Evolutionary conservation across 805 yeast species (phyloP), one percentile per base, ranked within the genome.

Genomic region (Yarrowia porcina): DNA sequence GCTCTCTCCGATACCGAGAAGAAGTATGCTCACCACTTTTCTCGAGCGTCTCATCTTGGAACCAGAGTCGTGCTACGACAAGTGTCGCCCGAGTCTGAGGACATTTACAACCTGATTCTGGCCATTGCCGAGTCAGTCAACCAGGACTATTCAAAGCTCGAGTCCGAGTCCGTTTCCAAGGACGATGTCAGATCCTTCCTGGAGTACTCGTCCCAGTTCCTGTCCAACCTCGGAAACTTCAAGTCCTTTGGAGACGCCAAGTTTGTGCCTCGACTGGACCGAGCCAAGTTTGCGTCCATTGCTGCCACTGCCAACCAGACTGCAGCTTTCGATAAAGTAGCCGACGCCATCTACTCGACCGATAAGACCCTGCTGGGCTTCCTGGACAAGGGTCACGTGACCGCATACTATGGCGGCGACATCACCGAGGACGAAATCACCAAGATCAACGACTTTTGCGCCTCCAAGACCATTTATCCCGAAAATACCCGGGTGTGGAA

Each of bases 221-320:
- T 86, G 66, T 76, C 83, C 47, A 86, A 86, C 72, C 75, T 90
- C 83, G 72, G 87, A 86, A 30, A 87, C 90, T 41, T 93, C 88
- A 76, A 90, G 75, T 87, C 94, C 0, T 90, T 90, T 73, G 97
- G 97, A 67, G 97, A 90, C 75, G 83, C 83, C 68, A 90, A 90
- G 74, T 90, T 90, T 70, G 80, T 90, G 66, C 97, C 97, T 41
- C 76, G 83, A 57, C 69, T 89, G 39, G 63, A 79, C 0, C 70
- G 67, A 32, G 80, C 73, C 0, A 79, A 79, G 7, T 85, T 90
- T 67, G 80, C 76, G 63, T 67, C 74, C 23, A 75, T 88, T 30
- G 78, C 82, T n/a, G 66, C 77, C 1, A 72, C 82, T 20, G 77
- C 76, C 44, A 75, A 77, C 64, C 71, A 72, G 23, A 64, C 73